These are phyloP conservation scores for Cytospora leucostoma DNA, from an alignment of 2,329 filamentous ascomycete species.

Conservation along the genomic window DNA sequence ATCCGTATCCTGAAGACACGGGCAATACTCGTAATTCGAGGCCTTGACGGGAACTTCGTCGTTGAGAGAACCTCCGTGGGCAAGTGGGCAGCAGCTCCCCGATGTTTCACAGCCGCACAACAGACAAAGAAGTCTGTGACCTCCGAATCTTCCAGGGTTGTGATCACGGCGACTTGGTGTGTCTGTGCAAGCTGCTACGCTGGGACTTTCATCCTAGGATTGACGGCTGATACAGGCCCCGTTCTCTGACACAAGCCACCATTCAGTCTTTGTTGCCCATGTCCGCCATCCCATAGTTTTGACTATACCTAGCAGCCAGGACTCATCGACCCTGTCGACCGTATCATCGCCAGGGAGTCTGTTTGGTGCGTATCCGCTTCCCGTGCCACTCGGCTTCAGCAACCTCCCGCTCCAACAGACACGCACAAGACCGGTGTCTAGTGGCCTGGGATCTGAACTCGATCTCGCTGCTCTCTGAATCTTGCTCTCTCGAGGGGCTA, in stretches of 20 bases:
- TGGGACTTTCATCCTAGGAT: constrained; percentile 12
- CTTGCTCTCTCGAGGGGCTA: constrained; percentile 21
- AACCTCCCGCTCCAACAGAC: constrained; percentile 29
- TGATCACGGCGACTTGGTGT: constrained; percentile 20
- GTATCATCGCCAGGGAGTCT: constrained; percentile 12
- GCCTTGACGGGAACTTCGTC: constrained; percentile 18
- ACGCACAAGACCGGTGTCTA: constrained; percentile 17
- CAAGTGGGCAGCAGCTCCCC: constrained; percentile 34
- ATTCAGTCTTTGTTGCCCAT: constrained; percentile 19
- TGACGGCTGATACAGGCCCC: constrained; percentile 14
- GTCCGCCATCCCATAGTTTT: constrained; percentile 17
- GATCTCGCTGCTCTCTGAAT: constrained; percentile 20
- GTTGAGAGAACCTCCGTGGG: constrained; percentile 22
- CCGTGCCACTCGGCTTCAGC: constrained; percentile 28
- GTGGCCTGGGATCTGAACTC: constrained; percentile 19
- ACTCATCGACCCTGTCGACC: constrained; percentile 12
- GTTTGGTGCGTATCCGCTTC: constrained; percentile 24
- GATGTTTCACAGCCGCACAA: constrained; percentile 38
- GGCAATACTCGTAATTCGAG: constrained; percentile 5
- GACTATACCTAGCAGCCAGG: constrained; percentile 13
- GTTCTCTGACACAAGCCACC: constrained; percentile 16
- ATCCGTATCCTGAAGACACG: neutral
- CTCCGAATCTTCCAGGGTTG: constrained; percentile 22
- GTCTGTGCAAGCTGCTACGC: constrained; percentile 13
- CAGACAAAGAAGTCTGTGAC: constrained; percentile 38